A percentile compares a stretch with the other conserved stretches of the same genome.
These are phyloP conservation scores for Polytrichum formosum DNA, from an alignment of 225 moss, liverwort and hornwort species.

Conservation along the genomic window DNA sequence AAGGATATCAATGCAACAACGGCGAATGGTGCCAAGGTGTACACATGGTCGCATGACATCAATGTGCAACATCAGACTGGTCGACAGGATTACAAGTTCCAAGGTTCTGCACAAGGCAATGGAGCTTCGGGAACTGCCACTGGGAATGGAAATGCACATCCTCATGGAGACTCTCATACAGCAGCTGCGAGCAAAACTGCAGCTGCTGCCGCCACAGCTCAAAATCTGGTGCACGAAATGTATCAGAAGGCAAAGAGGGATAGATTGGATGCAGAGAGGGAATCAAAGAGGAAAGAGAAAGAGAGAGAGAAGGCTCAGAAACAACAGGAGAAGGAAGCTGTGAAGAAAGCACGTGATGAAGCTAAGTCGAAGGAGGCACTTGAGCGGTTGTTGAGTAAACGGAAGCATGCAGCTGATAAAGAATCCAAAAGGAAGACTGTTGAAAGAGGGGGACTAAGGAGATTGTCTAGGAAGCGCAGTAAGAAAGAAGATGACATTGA, in stretches of 20 bases:
- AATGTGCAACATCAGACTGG: constrained; percentile 21
- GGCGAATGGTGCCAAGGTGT: constrained; percentile 18
- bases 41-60: constrained; percentile 15
- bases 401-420: constrained; percentile 39
- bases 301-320: constrained; percentile 48
- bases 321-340: constrained; percentile 50
- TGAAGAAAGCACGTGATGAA: constrained; percentile 38
- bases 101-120: constrained; percentile 26
- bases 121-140: constrained; percentile 27
- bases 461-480: constrained; percentile 19
- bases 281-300: constrained; percentile 63
- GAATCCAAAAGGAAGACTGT: constrained; percentile 29
- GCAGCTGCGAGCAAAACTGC: constrained; percentile 28
- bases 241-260: constrained; percentile 64
- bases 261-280: constrained; percentile 74
- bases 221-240: constrained; percentile 68
- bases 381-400: constrained; percentile 46
- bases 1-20: constrained; percentile 53
- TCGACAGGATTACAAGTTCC: constrained; percentile 38
- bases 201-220: constrained; percentile 38
- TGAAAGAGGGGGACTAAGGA: constrained; percentile 20
- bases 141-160: constrained; percentile 43
- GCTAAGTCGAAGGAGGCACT: constrained; percentile 46
- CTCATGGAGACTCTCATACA: constrained; percentile 18
- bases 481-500: constrained; percentile 25